These are phyloP conservation scores for Carpinus fangiana DNA, from an alignment of 306 rosid species.

Conservation along the genomic window DNA sequence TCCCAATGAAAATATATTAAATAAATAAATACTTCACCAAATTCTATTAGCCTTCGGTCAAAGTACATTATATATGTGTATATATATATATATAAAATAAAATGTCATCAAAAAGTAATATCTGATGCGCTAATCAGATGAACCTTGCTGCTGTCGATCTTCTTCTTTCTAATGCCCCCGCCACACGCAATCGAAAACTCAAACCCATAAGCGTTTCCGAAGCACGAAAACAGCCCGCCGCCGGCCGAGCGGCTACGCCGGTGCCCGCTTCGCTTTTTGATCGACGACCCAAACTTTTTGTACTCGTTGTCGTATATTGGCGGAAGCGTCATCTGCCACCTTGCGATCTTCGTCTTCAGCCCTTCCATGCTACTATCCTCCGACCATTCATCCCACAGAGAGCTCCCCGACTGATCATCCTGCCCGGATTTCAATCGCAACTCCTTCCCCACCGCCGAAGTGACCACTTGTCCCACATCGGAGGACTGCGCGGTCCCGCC, in stretches of 20 bases:
- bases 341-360: conserved; percentile 64
- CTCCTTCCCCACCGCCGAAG: conserved; percentile 68
- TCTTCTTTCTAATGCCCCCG: conserved; percentile 46
- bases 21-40: background rate
- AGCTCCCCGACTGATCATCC: conserved; percentile 24
- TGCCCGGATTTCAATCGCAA: conserved; percentile 25
- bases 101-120: conserved; percentile 38
- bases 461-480: conserved; percentile 65
- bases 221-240: conserved; percentile 63
- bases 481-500: conserved; percentile 37
- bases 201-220: conserved; percentile 58
- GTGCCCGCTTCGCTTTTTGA: background rate
- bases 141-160: conserved; percentile 15
- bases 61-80: background rate
- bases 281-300: conserved; percentile 4
- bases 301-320: conserved; percentile 42
- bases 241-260: background rate
- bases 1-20: background rate
- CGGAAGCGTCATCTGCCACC: conserved; percentile 68
- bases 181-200: conserved; percentile 67
- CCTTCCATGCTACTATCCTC: conserved; percentile 52
- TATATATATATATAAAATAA: conserved; percentile 4
- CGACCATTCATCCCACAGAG: conserved; percentile 55
- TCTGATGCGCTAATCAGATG: conserved; percentile 38
- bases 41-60: background rate